phyloP scores from a whole-genome alignment of 2,329 filamentous ascomycete genomes.

The Aotearoamyces nothofagi region DNA sequence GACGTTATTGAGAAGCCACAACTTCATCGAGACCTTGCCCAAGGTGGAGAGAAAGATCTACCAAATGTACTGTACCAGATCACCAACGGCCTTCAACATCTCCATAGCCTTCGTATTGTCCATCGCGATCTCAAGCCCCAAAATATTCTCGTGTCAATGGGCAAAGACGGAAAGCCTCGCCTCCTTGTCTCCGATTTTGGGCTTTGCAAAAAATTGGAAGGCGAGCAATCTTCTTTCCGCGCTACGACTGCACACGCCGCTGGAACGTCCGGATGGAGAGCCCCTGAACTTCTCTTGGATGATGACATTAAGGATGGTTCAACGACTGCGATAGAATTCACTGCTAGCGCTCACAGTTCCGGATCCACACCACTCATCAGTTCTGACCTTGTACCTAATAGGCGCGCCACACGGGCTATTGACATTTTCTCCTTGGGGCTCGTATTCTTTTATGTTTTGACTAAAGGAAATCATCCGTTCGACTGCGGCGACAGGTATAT shows the following conservation, averaged over 20 bases:
- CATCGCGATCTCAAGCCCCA: constrained; percentile 96
- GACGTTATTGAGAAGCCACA: constrained; percentile 73
- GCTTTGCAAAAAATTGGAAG: constrained; percentile 91
- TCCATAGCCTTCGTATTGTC: constrained; percentile 86
- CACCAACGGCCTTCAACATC: constrained; percentile 71
- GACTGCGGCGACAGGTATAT: constrained; percentile 91
- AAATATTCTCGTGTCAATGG: constrained; percentile 79
- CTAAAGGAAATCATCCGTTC: constrained; percentile 81
- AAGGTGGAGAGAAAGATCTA: constrained; percentile 59
- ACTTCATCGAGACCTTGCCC: constrained; percentile 51
- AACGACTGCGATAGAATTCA: constrained; percentile 29
- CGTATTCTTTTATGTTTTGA: constrained; percentile 98
- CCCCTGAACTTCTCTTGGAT: constrained; percentile 78
- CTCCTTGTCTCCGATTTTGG: constrained; percentile 96
- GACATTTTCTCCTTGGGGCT: constrained; percentile 95
- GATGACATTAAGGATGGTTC: constrained; percentile 45
- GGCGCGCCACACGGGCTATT: constrained; percentile 85
- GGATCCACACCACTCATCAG: constrained; percentile 41
- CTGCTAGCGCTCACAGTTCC: constrained; percentile 41
- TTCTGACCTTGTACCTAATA: constrained; percentile 42
- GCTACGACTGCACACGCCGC: constrained; percentile 88
- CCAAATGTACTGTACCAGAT: constrained; percentile 78
- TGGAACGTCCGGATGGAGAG: constrained; percentile 91
- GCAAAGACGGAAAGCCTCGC: constrained; percentile 55
- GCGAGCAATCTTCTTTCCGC: constrained; percentile 85